Evolutionary conservation across 305 asterid species (phyloP).

Genomic region (Fraxinus latifolia): DNA sequence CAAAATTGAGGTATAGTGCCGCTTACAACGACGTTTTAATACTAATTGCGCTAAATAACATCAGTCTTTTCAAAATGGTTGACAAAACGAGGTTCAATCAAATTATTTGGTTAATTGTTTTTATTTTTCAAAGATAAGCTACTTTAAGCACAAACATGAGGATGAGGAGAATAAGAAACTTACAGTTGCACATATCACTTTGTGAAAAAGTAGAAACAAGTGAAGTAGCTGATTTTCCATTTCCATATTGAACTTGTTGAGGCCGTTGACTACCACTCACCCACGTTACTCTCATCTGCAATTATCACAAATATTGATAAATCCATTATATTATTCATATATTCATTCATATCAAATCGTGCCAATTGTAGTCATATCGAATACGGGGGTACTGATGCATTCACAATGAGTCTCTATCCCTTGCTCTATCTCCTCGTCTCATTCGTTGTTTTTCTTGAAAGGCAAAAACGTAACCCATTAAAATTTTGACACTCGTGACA

Average conservation of each 20-base stretch:
- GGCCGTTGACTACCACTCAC: constrained; percentile 71
- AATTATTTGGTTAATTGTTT: not conserved
- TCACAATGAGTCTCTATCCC: not conserved
- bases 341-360: not conserved
- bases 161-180: constrained; percentile 16
- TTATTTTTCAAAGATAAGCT: not conserved
- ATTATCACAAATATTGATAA: not conserved
- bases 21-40: no score
- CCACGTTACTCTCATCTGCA: constrained; percentile 78
- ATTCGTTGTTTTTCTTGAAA: not conserved
- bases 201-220: constrained; percentile 63
- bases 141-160: not conserved
- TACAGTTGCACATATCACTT: constrained; percentile 63
- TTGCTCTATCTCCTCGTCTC: not conserved
- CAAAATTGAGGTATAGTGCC: not conserved
- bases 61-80: not conserved
- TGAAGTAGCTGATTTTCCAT: constrained; percentile 39
- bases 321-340: not conserved
- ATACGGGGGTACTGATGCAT: not conserved
- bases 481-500: not conserved
- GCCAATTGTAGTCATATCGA: not conserved
- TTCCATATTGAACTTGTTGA: constrained; percentile 60
- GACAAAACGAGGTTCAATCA: not conserved
- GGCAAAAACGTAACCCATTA: not conserved
- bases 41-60: not conserved